Base-by-base conservation (phyloP, 2,329 filamentous ascomycete genomes). In the Colletotrichum sp. region DNA sequence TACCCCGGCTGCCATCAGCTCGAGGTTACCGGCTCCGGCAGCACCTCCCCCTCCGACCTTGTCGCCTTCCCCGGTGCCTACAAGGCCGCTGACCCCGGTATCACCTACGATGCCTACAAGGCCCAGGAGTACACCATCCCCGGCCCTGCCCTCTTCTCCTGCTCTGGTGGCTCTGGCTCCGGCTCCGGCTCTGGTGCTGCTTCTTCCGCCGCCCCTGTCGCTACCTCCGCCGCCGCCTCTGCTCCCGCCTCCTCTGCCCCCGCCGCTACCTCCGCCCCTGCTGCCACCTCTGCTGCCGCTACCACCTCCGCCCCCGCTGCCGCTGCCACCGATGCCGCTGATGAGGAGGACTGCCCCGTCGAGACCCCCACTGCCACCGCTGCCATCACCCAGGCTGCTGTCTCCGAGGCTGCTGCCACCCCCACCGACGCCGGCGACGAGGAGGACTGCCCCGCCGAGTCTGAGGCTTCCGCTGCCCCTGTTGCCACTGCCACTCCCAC, bases 1-100 rank as follows among this genome's bases (percentile, higher is more conserved):
- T 90, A 90, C 78, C 88, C 88, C 1, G 87, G 87, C n/a, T 90
- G 88, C 81, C 88, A 89, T 80, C 88, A 90, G 80, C 82, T 90
- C 12, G 83, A 88, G 78, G 86, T 90, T 34, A 86, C 85, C 2
- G 87, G 87, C 16, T 83, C 84, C 64, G 88, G 88, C 24, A 85
- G 79, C 48, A 85, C 83, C 5, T 82, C 80, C 5, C 85, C 85
- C 4, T 78, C 82, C 16, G 79, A 78, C 64, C 79, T 86, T 38
- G 88, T 90, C 24, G 78, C 84, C 2, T 89, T 90, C 81, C 88
- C 88, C 1, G 88, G 88, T 16, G 88, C 87, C 4, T 90, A 90
- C 78, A 81, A 78, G 6, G 82, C 81, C 24, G 32, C 58, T 21
- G 88, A 89, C 74, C 80, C 88, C 0, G 88, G 88, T 1, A 86